Base-by-base conservation (phyloP, 2,329 filamentous ascomycete genomes). In the Coleophoma cylindrospora region DNA sequence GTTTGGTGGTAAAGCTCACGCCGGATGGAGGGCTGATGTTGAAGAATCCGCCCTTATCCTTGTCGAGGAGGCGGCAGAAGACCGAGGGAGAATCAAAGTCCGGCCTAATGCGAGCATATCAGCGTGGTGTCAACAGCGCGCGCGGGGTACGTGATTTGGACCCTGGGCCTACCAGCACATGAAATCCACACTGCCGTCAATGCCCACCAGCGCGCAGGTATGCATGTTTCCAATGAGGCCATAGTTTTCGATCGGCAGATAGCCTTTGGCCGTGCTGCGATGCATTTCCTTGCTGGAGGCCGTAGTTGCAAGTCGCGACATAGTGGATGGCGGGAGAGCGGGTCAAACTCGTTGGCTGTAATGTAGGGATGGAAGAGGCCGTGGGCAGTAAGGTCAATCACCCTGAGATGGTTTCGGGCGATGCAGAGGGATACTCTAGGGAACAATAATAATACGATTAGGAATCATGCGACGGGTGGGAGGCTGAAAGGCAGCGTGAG, bases 221-320 rank as follows among this genome's bases (percentile, higher is more conserved):
- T 84, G 79, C 86, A 91, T 89, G 62, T 90, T 89, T 21, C 87
- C 87, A 59, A 91, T 88, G 67, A 91, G 77, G 49, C 87, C 87
- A 74, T 90, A 90, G 66, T 90, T 81, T 63, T 90, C 86, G 56
- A 89, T 87, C 36, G 64, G 64, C 19, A 66, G 54, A 47, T 66
- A 66, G 15, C 64, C 63, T 27, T 43, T 19, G 17, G 17, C 22
- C 14, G 17, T n/a, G 9, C 9, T 27, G 19, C 40, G 40, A 22
- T 19, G 17, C 9, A 14, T 43, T 14, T 43, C 40, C 2, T 14
- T 32, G 10, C 15, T 43, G 21, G 8, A 2, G 9, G 40, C 8
- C 10, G 4, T 43, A 8, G 40, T 1, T 27, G 40, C 21, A 3
- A 3, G 40, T 9, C 40, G 7, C 17, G 17, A 19, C 40, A 43